These are phyloP conservation scores for Lachnellula hyalina DNA, from an alignment of 2,329 filamentous ascomycete genomes.

Conservation along the genomic window DNA sequence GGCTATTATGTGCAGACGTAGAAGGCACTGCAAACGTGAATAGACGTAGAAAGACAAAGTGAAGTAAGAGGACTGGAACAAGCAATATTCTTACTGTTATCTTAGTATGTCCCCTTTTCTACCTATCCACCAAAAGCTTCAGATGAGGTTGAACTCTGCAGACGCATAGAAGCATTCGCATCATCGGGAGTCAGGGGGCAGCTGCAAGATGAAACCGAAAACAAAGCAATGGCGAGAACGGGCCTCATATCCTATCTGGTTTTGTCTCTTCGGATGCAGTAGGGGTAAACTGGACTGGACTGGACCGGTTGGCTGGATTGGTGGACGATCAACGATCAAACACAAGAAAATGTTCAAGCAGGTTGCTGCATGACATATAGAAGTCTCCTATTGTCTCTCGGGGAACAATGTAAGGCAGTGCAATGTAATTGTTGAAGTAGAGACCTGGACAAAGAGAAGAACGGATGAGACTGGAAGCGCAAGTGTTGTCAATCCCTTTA, in stretches of 20 bases:
- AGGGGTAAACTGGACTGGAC: neutral
- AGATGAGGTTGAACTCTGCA: neutral
- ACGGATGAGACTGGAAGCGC: too few species aligned
- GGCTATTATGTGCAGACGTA: neutral
- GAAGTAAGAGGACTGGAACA: neutral
- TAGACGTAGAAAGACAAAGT: neutral
- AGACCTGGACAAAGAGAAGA: too few species aligned
- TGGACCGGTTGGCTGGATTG: neutral
- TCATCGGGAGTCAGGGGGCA: neutral
- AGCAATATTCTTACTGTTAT: neutral
- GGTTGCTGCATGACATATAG: neutral
- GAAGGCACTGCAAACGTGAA: neutral
- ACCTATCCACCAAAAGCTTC: neutral
- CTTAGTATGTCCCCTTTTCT: neutral
- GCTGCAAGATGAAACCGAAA: neutral
- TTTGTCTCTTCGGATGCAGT: neutral
- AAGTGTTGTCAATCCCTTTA: too few species aligned
- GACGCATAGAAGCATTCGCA: neutral
- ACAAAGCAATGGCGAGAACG: too few species aligned
- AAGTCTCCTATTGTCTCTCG: neutral
- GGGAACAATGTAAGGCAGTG: too few species aligned
- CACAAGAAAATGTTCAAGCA: neutral
- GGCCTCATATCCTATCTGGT: neutral
- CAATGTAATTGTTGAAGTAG: too few species aligned
- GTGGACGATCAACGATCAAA: neutral